Conservation (phyloP, 768 basidiomycete species). For the Rickenella mellea region DNA sequence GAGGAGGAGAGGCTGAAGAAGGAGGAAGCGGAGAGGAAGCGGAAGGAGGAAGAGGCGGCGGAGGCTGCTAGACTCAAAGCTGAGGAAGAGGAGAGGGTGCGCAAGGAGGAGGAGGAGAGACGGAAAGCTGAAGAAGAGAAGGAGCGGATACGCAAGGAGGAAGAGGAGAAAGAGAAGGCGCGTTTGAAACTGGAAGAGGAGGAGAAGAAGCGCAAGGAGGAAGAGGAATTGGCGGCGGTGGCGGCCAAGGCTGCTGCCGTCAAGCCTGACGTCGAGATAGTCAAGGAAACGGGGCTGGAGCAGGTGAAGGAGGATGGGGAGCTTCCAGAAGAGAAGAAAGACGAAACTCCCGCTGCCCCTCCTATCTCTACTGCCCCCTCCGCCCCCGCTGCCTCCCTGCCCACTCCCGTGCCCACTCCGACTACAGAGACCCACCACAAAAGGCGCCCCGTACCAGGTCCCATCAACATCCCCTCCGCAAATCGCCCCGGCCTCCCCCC, state of each 20-base stretch:
- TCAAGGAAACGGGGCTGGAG: conserved; percentile 33
- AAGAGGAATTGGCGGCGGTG: conserved; percentile 12
- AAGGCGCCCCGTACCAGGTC: conserved; percentile 54
- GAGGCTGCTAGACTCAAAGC: conserved; percentile 7
- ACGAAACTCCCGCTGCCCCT: conserved; percentile 1
- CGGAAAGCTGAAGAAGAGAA: conserved; percentile 16
- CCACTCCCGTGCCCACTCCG: conserved; percentile 52
- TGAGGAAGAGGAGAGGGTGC: conserved; percentile 28
- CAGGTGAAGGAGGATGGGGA: conserved; percentile 25
- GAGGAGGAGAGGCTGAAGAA: conserved; percentile 29
- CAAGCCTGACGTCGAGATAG: conserved; percentile 35
- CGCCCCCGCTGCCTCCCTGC: conserved; percentile 38
- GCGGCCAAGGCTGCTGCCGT: conserved; percentile 22
- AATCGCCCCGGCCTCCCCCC: conserved; percentile 31
- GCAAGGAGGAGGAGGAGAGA: conserved; percentile 16
- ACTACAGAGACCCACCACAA: conserved; percentile 26
- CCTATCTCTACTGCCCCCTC: conserved; percentile 29
- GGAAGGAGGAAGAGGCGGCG: conserved; percentile 31
- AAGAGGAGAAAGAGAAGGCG: conserved; percentile 26
- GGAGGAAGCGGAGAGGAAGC: conserved; percentile 34
- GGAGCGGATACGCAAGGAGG: conserved; percentile 17
- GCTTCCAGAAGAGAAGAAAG: conserved; percentile 17
- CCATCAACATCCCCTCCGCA: conserved; percentile 56
- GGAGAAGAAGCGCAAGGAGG: conserved; percentile 19
- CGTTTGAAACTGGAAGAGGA: conserved; percentile 30